Evolutionary conservation across 805 yeast genomes (phyloP).

Genomic region (Ogataea saltuana): DNA sequence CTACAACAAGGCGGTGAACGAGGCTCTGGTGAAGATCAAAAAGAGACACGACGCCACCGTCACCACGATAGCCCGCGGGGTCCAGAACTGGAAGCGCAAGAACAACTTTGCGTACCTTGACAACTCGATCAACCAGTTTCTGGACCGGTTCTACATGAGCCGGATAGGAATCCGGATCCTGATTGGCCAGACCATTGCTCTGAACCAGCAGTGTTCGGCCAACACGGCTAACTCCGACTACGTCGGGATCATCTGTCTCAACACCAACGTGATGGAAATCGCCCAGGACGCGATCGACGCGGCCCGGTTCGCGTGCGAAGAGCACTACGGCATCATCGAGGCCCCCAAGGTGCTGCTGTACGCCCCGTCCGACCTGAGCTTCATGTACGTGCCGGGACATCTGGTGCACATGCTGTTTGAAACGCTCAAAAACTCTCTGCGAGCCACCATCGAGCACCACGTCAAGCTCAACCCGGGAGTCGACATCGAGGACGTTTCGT

Average conservation of each 20-base stretch:
- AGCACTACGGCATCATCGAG: conserved; percentile 82
- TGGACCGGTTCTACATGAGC: conserved; percentile 86
- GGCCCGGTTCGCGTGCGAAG: conserved; percentile 88
- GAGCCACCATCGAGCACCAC: conserved; percentile 87
- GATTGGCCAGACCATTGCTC: conserved; percentile 91
- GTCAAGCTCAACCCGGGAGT: conserved; percentile 53
- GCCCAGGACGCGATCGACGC: conserved; percentile 89
- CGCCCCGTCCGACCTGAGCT: conserved; percentile 72
- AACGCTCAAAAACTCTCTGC: conserved; percentile 77
- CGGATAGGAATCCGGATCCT: conserved; percentile 91
- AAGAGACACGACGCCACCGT: conserved; percentile 91
- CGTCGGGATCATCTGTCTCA: conserved; percentile 86
- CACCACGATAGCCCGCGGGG: conserved; percentile 89
- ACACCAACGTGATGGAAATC: conserved; percentile 79
- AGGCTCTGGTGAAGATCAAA: conserved; percentile 68
- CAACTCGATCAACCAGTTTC: conserved; percentile 72
- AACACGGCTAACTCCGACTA: conserved; percentile 58
- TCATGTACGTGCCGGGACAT: conserved; percentile 94
- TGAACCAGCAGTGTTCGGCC: conserved; percentile 37
- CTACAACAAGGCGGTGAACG: conserved; percentile 68
- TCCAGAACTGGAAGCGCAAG: conserved; percentile 79
- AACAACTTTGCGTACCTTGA: conserved; percentile 53
- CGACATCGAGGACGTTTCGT: conserved; percentile 61
- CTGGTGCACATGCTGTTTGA: conserved; percentile 89
- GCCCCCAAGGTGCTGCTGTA: conserved; percentile 82